phyloP scores from a whole-genome alignment of 2,329 filamentous ascomycete species.

The Colletotrichum neosansevieriae region DNA sequence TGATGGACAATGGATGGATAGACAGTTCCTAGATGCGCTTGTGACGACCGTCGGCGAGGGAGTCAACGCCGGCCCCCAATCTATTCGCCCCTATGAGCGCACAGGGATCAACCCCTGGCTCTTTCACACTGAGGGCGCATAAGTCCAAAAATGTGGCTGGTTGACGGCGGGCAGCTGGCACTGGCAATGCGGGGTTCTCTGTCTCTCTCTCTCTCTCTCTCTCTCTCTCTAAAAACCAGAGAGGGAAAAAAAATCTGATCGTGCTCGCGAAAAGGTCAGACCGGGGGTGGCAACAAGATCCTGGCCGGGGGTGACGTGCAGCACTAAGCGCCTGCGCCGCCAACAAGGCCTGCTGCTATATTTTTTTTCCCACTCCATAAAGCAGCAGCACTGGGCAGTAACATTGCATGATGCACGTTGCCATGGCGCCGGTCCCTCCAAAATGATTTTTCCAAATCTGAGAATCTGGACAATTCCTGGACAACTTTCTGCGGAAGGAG shows the following conservation, averaged over 20 bases:
- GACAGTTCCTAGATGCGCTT: not conserved
- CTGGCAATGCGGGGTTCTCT: conserved; percentile 26
- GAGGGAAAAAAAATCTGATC: conserved; percentile 26
- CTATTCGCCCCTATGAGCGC: conserved; percentile 15
- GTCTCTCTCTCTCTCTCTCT: no score
- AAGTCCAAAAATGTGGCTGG: conserved; percentile 34
- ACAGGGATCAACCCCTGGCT: not conserved
- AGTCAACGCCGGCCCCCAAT: not conserved
- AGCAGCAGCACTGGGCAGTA: conserved; percentile 15
- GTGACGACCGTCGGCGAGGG: conserved; percentile 1
- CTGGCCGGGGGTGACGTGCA: conserved; percentile 36
- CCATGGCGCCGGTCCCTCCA: conserved; percentile 21
- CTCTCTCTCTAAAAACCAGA: no score
- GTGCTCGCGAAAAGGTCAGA: conserved; percentile 3
- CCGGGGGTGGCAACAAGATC: conserved; percentile 35
- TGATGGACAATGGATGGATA: not conserved
- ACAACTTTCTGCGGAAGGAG: not conserved
- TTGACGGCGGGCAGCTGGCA: conserved; percentile 1
- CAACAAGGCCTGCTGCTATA: conserved; percentile 16
- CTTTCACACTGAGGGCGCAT: conserved; percentile 20
- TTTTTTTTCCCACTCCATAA: not conserved
- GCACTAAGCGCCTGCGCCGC: conserved; percentile 36
- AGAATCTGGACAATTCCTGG: not conserved
- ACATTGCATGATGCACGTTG: conserved; percentile 34
- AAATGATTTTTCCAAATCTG: not conserved